Evolutionary conservation across 345 rosid species (phyloP).

Genomic region (Leavenworthia alabamica): DNA sequence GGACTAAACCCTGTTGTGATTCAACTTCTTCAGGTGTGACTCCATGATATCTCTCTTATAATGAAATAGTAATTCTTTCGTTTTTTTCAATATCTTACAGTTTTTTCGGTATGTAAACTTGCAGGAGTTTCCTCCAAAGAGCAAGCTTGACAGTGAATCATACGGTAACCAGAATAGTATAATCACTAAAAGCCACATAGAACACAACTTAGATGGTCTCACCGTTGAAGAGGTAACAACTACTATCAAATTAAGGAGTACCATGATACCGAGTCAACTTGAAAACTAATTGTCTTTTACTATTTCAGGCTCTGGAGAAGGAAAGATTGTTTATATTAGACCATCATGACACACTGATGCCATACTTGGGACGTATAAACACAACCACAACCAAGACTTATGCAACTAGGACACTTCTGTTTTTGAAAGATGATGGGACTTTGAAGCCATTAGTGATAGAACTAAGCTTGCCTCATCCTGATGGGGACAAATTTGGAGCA

Average conservation of each 20-base stretch:
- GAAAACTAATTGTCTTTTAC: background rate
- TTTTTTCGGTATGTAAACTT: background rate
- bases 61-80: background rate
- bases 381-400: conserved; percentile 55
- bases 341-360: conserved; percentile 80
- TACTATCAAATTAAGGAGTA: background rate
- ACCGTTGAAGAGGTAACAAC: conserved; percentile 45
- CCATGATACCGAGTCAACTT: background rate
- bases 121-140: conserved; percentile 68
- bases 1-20: conserved; percentile 61
- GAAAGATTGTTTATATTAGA: conserved; percentile 68
- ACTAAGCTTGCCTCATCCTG: conserved; percentile 65
- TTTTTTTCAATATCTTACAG: background rate
- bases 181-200: conserved; percentile 45
- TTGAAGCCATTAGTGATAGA: conserved; percentile 83
- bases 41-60: background rate
- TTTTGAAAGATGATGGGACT: conserved; percentile 68
- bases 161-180: conserved; percentile 57
- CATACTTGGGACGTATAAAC: conserved; percentile 60
- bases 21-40: conserved; percentile 54
- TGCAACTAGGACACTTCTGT: conserved; percentile 71
- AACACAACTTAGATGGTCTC: conserved; percentile 43
- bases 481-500: conserved; percentile 59
- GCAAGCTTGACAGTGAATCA: conserved; percentile 49
- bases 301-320: conserved; percentile 51